Percentiles rank a stretch among this genome's conserved stretches.
phyloP scores from a whole-genome alignment of 192 early-diverging fungal species.

The Pilaira anomala region DNA sequence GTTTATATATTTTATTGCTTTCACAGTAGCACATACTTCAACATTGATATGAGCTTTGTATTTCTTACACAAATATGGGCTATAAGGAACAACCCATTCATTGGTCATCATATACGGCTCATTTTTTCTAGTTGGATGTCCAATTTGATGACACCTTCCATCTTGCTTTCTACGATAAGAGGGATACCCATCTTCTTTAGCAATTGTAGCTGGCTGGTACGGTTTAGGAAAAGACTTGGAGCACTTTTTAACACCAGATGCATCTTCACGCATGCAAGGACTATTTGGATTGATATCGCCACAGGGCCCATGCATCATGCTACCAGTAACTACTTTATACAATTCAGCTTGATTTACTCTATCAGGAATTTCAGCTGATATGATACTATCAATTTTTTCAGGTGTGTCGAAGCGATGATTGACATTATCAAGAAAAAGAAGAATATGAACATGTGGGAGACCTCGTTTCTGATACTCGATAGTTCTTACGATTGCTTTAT shows the following conservation, averaged over 20 bases:
- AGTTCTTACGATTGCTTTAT: background rate
- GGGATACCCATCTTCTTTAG: background rate
- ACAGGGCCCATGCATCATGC: conserved; percentile 7
- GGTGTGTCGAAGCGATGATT: background rate
- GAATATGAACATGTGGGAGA: background rate
- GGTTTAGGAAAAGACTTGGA: conserved; percentile 23
- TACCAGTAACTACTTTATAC: background rate
- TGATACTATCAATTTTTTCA: background rate
- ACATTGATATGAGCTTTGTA: background rate
- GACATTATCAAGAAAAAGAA: background rate
- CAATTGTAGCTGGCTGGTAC: background rate
- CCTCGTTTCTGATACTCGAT: conserved; percentile 3
- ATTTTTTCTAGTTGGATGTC: too few relatives aligned
- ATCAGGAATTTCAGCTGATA: background rate
- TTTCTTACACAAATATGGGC: background rate
- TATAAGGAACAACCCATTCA: background rate
- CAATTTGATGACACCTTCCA: background rate
- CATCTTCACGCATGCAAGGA: background rate
- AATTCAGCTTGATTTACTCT: background rate
- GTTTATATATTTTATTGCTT: background rate
- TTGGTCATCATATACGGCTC: too few relatives aligned
- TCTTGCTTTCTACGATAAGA: background rate
- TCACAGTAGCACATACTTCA: background rate
- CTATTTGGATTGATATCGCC: background rate
- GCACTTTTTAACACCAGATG: conserved; percentile 14